phyloP scores from a whole-genome alignment of 2,329 filamentous ascomycete species.

The Fusarium irregulare region DNA sequence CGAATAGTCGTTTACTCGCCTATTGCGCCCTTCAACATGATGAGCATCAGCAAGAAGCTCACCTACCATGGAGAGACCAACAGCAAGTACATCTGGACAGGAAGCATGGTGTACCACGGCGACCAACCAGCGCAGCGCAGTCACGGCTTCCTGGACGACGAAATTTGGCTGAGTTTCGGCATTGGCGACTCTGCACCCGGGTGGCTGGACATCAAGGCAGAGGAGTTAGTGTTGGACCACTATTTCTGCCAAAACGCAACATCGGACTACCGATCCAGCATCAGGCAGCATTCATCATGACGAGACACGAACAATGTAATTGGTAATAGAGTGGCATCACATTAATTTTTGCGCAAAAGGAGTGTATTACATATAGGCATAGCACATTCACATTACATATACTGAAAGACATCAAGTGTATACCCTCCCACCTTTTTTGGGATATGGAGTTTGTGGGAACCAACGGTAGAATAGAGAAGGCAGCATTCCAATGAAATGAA shows the following conservation, averaged over 20 bases:
- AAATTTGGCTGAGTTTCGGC: constrained; percentile 42
- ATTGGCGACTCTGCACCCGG: constrained; percentile 38
- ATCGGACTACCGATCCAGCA: constrained; percentile 20
- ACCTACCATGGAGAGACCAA: constrained; percentile 41
- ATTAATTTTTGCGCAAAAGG: constrained; percentile 11
- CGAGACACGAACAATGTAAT: constrained; percentile 34
- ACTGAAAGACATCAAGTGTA: constrained; percentile 3
- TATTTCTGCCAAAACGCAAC: constrained; percentile 35
- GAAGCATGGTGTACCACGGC: constrained; percentile 40
- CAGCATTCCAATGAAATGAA: not conserved
- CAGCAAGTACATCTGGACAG: constrained; percentile 40
- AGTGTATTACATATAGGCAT: constrained; percentile 5
- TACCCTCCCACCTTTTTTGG: not conserved
- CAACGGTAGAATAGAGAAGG: constrained; percentile 1
- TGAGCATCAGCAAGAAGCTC: constrained; percentile 42
- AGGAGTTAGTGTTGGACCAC: constrained; percentile 37
- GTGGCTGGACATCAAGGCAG: constrained; percentile 39
- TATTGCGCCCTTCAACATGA: constrained; percentile 33
- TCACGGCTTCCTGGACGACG: constrained; percentile 38
- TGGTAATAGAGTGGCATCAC: constrained; percentile 29
- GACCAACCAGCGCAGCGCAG: constrained; percentile 25
- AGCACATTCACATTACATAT: constrained; percentile 8
- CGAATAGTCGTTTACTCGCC: constrained; percentile 40
- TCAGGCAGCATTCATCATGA: constrained; percentile 31
- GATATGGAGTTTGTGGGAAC: constrained; percentile 26